A percentile compares a stretch with the other conserved stretches of the same genome.
Conservation (phyloP, 1,284 basidiomycete species). For the Boletus subluridellus region DNA sequence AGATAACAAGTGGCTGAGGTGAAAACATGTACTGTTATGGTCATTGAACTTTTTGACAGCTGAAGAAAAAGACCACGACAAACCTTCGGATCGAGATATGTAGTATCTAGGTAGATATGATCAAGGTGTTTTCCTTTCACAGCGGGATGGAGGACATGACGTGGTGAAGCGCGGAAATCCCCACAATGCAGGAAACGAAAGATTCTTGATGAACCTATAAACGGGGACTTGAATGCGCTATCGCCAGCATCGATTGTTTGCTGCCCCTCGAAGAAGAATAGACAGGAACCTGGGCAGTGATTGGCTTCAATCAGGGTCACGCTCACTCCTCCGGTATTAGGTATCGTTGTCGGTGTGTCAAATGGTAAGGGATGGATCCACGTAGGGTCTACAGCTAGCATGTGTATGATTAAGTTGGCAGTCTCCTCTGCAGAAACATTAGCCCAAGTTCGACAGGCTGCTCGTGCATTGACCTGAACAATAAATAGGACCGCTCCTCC, state of each 20-base stretch:
- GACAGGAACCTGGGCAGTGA: conserved; percentile 91
- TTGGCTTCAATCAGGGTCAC: conserved; percentile 98
- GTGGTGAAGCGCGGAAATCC: conserved; percentile 86
- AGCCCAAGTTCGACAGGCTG: not conserved
- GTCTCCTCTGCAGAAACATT: conserved; percentile 51
- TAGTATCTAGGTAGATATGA: conserved; percentile 92
- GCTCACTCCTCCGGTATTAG: conserved; percentile 79
- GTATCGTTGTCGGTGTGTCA: conserved; percentile 71
- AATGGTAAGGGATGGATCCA: conserved; percentile 88
- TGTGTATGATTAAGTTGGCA: conserved; percentile 85
- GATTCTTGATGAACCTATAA: conserved; percentile 62
- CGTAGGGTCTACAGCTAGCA: conserved; percentile 81
- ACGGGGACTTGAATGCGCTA: conserved; percentile 66
- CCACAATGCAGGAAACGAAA: conserved; percentile 97
- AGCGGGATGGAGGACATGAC: conserved; percentile 78
- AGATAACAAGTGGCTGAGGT: conserved; percentile 87
- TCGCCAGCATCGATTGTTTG: conserved; percentile 89
- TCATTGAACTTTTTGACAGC: not conserved
- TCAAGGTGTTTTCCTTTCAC: conserved; percentile 79
- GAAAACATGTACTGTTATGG: conserved; percentile 82
- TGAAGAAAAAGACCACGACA: conserved; percentile 6
- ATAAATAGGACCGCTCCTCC: conserved; percentile 92
- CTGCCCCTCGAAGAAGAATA: conserved; percentile 91
- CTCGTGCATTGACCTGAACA: conserved; percentile 58
- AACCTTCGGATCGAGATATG: conserved; percentile 89